phyloP scores from a whole-genome alignment of 495 filamentous ascomycete genomes.

The Hypoxylon intermedium region DNA sequence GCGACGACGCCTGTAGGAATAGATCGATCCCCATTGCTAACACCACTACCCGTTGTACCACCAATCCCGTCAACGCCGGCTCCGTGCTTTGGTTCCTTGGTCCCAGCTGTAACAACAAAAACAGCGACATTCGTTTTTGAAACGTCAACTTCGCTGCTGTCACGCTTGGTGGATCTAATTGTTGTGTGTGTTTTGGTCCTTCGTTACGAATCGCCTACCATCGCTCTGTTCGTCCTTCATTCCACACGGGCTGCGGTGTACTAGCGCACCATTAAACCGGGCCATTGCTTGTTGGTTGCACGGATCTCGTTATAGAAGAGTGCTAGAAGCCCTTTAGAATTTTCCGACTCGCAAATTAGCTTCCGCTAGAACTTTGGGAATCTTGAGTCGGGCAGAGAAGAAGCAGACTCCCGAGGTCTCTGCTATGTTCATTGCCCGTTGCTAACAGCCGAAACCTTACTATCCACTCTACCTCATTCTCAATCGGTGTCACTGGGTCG shows the following conservation, averaged over 20 bases:
- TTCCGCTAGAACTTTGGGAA: too few species aligned
- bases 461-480: neutral
- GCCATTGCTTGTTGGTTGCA: conserved; percentile 30
- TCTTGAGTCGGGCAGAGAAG: conserved; percentile 10
- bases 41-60: too few species aligned
- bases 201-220: conserved; percentile 23
- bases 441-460: conserved; percentile 13
- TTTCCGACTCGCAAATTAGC: too few species aligned
- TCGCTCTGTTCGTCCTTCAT: conserved; percentile 34
- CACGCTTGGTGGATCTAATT: conserved; percentile 27
- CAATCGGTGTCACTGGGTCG: neutral
- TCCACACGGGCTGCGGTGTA: conserved; percentile 29
- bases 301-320: conserved; percentile 29
- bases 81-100: too few species aligned
- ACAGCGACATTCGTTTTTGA: conserved; percentile 12
- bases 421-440: conserved; percentile 4
- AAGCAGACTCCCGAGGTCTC: conserved; percentile 14
- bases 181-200: conserved; percentile 25
- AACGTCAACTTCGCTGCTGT: conserved; percentile 8
- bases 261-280: conserved; percentile 30
- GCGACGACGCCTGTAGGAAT: too few species aligned
- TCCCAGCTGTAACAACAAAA: conserved; percentile 11
- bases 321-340: conserved; percentile 33
- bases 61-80: too few species aligned
- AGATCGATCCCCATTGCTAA: too few species aligned